Evolutionary conservation across 2,329 filamentous ascomycete species (phyloP).

Genomic region (Neurospora sp.): DNA sequence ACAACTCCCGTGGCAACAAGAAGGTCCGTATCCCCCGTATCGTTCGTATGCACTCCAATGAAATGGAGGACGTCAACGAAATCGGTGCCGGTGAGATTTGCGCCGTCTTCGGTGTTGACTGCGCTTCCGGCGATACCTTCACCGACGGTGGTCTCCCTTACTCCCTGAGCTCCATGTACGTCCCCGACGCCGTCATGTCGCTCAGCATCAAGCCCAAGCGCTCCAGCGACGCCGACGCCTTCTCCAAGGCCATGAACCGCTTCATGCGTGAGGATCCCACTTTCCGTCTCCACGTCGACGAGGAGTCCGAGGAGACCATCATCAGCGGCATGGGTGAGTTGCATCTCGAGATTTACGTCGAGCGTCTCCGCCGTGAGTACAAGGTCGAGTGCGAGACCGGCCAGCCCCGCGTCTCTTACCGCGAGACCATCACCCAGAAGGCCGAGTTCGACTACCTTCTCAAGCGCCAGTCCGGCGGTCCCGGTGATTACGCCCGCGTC

Average conservation of each 20-base stretch:
- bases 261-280: constrained; percentile 98
- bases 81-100: constrained; percentile 96
- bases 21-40: constrained; percentile 95
- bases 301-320: constrained; percentile 90
- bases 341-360: constrained; percentile 93
- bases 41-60: constrained; percentile 98
- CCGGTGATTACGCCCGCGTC: constrained; percentile 91
- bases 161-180: constrained; percentile 96
- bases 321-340: constrained; percentile 98
- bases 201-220: constrained; percentile 95
- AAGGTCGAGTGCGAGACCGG: constrained; percentile 93
- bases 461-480: constrained; percentile 91
- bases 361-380: constrained; percentile 95
- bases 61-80: constrained; percentile 94
- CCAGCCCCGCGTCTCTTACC: constrained; percentile 92
- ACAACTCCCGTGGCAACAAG: constrained; percentile 89
- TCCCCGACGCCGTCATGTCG: constrained; percentile 95
- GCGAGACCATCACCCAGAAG: constrained; percentile 76
- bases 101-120: constrained; percentile 95
- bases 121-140: constrained; percentile 95
- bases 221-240: constrained; percentile 83
- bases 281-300: constrained; percentile 87
- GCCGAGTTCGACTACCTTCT: constrained; percentile 87
- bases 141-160: constrained; percentile 89
- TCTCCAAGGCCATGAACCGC: constrained; percentile 96